Conservation (phyloP, 352 stramenopile species). For the Phytopythium boreale region DNA sequence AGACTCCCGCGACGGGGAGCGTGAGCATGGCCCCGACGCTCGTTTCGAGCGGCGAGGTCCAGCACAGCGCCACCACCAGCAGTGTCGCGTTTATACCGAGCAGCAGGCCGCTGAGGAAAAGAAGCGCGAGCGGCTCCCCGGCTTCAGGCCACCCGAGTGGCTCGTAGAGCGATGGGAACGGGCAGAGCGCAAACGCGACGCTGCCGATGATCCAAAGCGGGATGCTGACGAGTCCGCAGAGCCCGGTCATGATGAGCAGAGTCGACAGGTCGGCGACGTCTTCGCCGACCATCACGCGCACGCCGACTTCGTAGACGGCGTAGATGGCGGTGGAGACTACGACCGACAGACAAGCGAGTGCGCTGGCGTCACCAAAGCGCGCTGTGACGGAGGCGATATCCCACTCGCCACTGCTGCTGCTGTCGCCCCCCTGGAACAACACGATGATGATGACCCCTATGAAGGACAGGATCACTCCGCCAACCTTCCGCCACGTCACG, state of each 20-base stretch:
- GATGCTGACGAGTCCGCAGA: slow-evolving; percentile 44
- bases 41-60: slow-evolving; percentile 58
- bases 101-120: slow-evolving; percentile 31
- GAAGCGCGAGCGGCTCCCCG: slow-evolving; percentile 24
- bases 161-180: slow-evolving; percentile 41
- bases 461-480: slow-evolving; percentile 40
- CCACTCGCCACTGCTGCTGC: neutral
- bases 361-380: slow-evolving; percentile 16
- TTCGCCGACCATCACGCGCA: slow-evolving; percentile 28
- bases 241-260: slow-evolving; percentile 39
- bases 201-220: slow-evolving; percentile 49
- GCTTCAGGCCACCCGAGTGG: slow-evolving; percentile 38
- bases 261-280: slow-evolving; percentile 51
- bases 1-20: slow-evolving; percentile 44
- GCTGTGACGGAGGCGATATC: slow-evolving; percentile 8
- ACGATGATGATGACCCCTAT: slow-evolving; percentile 45
- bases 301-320: slow-evolving; percentile 40
- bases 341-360: slow-evolving; percentile 36
- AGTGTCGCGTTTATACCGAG: slow-evolving; percentile 34
- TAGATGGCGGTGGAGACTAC: slow-evolving; percentile 40
- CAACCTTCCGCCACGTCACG: slow-evolving; percentile 32
- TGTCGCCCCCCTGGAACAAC: slow-evolving; percentile 29
- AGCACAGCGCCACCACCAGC: slow-evolving; percentile 40
- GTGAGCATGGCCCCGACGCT: slow-evolving; percentile 60
- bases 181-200: slow-evolving; percentile 29